Evolutionary conservation across 202 grass and related monocot species (phyloP).

Genomic region (Hordeum pubiflorum): DNA sequence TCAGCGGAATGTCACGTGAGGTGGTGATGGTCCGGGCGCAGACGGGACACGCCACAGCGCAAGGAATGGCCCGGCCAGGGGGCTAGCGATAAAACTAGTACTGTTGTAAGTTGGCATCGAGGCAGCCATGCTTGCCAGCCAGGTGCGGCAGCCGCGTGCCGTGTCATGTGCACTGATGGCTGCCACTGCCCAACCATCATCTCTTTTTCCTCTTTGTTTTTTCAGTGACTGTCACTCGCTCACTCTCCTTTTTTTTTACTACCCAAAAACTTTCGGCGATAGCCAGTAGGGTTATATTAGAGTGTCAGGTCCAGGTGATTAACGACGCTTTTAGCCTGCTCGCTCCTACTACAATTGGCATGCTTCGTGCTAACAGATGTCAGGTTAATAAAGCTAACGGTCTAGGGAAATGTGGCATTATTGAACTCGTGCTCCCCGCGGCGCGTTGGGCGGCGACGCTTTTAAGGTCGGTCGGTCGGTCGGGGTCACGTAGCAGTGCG

Average conservation of each 20-base stretch:
- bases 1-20: background rate
- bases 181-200: background rate
- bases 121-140: slow-evolving; percentile 8
- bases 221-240: no score
- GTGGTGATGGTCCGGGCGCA: no score
- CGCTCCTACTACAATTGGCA: background rate
- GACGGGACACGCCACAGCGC: background rate
- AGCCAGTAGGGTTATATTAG: background rate
- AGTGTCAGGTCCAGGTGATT: background rate
- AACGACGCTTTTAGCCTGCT: background rate
- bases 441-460: background rate
- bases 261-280: background rate
- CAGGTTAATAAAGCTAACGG: background rate
- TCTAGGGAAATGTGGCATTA: background rate
- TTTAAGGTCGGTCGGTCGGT: background rate
- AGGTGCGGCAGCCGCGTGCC: slow-evolving; percentile 25
- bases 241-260: no score
- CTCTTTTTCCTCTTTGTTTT: background rate
- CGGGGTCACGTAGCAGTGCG: background rate
- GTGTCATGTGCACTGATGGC: background rate
- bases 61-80: background rate
- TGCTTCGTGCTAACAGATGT: background rate
- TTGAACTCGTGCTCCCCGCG: background rate
- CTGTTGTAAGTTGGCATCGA: background rate
- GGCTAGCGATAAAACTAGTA: background rate